phyloP scores from a whole-genome alignment of 495 filamentous ascomycete species.

The Podospora conica region DNA sequence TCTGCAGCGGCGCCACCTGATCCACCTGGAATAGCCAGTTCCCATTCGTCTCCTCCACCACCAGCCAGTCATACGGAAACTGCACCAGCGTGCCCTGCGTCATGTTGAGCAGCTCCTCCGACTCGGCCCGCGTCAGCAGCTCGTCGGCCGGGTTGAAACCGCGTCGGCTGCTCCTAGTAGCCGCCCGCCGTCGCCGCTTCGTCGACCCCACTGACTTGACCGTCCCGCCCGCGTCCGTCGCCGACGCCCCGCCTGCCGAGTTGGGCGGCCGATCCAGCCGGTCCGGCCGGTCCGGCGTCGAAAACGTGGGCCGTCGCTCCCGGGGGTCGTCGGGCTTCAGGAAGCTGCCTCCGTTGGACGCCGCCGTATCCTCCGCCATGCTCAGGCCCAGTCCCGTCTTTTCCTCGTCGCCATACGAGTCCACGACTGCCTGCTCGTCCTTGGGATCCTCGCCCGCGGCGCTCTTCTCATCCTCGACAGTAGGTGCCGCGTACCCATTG shows the following conservation, averaged over 20 bases:
- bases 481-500: background rate
- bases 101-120: slow-evolving; percentile 73
- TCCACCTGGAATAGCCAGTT: slow-evolving; percentile 98
- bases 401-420: slow-evolving; percentile 28
- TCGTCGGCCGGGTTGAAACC: slow-evolving; percentile 60
- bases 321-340: slow-evolving; percentile 23
- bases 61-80: slow-evolving; percentile 94
- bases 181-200: slow-evolving; percentile 58
- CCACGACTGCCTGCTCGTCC: background rate
- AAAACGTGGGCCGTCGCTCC: slow-evolving; percentile 42
- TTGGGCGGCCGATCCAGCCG: slow-evolving; percentile 36
- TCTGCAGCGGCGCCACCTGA: slow-evolving; percentile 90
- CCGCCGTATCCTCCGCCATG: background rate
- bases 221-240: slow-evolving; percentile 2
- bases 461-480: slow-evolving; percentile 19
- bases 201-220: slow-evolving; percentile 28
- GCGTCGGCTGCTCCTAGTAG: slow-evolving; percentile 67
- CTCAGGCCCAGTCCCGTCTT: slow-evolving; percentile 22
- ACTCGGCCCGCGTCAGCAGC: slow-evolving; percentile 61
- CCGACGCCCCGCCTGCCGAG: slow-evolving; percentile 20
- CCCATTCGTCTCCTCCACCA: slow-evolving; percentile 80
- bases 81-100: slow-evolving; percentile 84
- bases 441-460: slow-evolving; percentile 1
- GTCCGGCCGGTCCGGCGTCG: slow-evolving; percentile 37
- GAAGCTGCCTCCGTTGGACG: slow-evolving; percentile 9